Conservation (phyloP, 1,139 yeast genomes). For the Martiniozyma asiatica region DNA sequence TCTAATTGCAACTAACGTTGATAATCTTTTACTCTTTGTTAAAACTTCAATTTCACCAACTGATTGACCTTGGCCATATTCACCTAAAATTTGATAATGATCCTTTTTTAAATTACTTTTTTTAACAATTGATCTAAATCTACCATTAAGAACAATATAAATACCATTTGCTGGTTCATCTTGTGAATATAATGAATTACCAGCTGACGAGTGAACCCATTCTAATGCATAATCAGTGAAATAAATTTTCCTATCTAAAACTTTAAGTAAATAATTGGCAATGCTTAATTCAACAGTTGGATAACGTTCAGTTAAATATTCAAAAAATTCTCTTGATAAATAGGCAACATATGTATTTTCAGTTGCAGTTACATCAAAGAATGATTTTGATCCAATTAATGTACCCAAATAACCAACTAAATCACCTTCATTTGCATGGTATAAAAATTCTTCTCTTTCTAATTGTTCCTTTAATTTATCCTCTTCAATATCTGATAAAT, state of each 20-base stretch:
- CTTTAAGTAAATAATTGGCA: conserved; percentile 58
- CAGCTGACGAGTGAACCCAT: conserved; percentile 87
- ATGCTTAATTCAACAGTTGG: conserved; percentile 67
- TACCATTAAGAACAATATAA: conserved; percentile 81
- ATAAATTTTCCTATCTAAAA: conserved; percentile 55
- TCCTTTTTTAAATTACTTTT: conserved; percentile 3
- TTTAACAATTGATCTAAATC: conserved; percentile 52
- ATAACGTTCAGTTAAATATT: conserved; percentile 58
- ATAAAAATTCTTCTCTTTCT: conserved; percentile 33
- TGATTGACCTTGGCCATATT: conserved; percentile 88
- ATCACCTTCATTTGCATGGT: conserved; percentile 64
- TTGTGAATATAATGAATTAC: conserved; percentile 66
- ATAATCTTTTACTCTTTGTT: conserved; percentile 65
- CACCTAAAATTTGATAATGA: conserved; percentile 41
- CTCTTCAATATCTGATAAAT: background rate
- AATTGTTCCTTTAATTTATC: conserved; percentile 9
- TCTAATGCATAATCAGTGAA: conserved; percentile 86
- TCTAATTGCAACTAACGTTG: conserved; percentile 75
- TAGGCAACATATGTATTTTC: conserved; percentile 55
- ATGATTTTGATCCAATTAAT: conserved; percentile 66
- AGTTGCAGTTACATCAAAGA: conserved; percentile 54
- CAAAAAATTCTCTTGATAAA: conserved; percentile 50
- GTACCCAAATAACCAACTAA: conserved; percentile 82
- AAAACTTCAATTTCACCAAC: conserved; percentile 92
- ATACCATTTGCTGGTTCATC: conserved; percentile 89